phyloP scores from a whole-genome alignment of 345 rosid species.

The Zanthoxylum bungeanum region DNA sequence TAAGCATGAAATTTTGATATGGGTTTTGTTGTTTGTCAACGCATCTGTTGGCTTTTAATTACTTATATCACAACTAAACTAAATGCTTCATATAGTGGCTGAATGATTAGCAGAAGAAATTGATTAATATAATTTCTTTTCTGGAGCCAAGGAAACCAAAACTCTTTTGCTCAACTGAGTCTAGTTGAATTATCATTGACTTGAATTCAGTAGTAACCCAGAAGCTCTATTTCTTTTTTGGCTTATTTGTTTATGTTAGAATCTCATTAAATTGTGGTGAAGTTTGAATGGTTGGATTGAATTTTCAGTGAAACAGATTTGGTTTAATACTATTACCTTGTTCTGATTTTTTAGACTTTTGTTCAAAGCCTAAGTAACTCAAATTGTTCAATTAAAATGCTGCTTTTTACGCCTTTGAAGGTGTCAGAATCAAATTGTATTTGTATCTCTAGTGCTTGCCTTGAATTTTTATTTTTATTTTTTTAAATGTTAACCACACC shows the following conservation, averaged over 20 bases:
- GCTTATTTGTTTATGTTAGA: neutral
- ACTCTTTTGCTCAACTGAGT: neutral
- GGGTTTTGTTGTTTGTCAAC: neutral
- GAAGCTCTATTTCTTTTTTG: no score
- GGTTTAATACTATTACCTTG: neutral
- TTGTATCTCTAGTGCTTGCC: no score
- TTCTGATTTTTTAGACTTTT: neutral
- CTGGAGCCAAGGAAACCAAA: neutral
- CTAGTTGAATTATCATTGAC: neutral
- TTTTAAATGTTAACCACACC: neutral
- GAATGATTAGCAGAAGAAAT: neutral
- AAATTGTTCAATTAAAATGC: neutral
- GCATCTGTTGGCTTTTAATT: neutral
- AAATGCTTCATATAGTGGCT: neutral
- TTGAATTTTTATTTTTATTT: no score
- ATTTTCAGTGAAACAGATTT: neutral
- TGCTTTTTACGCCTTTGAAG: neutral
- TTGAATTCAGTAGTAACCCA: neutral
- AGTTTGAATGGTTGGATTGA: neutral
- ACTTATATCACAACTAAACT: neutral
- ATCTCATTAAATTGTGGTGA: neutral
- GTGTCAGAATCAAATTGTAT: neutral
- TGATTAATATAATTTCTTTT: neutral
- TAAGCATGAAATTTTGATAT: neutral
- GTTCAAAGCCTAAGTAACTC: neutral